Conservation (phyloP, 1,284 basidiomycete genomes). For the Melampsora americana region DNA sequence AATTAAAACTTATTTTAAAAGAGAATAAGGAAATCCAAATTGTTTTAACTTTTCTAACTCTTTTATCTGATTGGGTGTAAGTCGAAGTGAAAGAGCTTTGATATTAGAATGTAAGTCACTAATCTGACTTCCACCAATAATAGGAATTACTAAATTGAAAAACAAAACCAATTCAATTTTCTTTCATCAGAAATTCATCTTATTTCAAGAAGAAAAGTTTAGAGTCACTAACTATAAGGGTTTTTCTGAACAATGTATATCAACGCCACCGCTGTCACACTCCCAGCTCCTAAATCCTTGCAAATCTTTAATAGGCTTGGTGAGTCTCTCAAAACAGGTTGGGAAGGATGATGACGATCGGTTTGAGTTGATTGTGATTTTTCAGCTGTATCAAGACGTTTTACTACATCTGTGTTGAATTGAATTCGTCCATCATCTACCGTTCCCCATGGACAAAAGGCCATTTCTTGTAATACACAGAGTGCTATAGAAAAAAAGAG, state of each 20-base stretch:
- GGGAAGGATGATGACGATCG: conserved; percentile 37
- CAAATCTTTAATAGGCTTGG: conserved; percentile 49
- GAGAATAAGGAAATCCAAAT: too few relatives aligned
- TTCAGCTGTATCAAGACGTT: background rate
- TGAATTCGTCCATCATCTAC: conserved; percentile 59
- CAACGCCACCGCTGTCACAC: conserved; percentile 27
- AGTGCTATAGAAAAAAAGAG: background rate
- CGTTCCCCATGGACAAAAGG: conserved; percentile 61
- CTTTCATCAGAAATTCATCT: background rate
- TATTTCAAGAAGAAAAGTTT: background rate
- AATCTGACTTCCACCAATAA: background rate
- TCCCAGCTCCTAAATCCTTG: conserved; percentile 44
- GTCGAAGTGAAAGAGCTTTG: background rate
- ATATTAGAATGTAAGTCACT: background rate
- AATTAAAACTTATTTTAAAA: too few relatives aligned
- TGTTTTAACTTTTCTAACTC: too few relatives aligned
- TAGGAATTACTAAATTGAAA: background rate
- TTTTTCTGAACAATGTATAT: conserved; percentile 41
- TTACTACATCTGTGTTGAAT: conserved; percentile 45
- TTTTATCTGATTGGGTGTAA: too few relatives aligned
- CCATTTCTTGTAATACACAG: conserved; percentile 57
- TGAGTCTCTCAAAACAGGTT: conserved; percentile 47
- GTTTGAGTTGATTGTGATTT: conserved; percentile 45
- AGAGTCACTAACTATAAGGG: background rate
- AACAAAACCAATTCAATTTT: background rate